phyloP scores from a whole-genome alignment of 306 rosid genomes.

The Arachis stenosperma region DNA sequence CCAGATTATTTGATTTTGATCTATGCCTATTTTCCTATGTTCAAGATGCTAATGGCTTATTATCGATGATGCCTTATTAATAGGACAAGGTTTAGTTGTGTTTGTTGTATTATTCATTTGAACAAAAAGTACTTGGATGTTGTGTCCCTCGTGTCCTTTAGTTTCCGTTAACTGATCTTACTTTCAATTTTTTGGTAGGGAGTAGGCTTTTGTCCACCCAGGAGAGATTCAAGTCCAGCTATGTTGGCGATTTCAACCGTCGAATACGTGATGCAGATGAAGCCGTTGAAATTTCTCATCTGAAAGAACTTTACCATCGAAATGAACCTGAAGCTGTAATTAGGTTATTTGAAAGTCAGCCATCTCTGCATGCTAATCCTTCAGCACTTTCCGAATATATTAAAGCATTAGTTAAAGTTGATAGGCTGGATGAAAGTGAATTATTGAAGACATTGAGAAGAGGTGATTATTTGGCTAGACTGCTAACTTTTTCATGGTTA shows the following conservation, averaged over 20 bases:
- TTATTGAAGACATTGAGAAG: constrained; percentile 73
- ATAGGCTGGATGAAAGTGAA: constrained; percentile 81
- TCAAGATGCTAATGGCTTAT: background rate
- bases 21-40: constrained; percentile 10
- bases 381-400: constrained; percentile 84
- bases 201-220: constrained; percentile 50
- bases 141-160: background rate
- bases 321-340: constrained; percentile 88
- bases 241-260: constrained; percentile 71
- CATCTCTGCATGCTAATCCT: constrained; percentile 70
- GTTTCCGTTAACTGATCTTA: constrained; percentile 17
- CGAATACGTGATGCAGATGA: constrained; percentile 76
- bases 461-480: constrained; percentile 57
- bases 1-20: background rate
- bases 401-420: constrained; percentile 79
- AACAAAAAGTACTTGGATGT: background rate
- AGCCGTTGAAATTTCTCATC: constrained; percentile 68
- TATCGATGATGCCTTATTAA: background rate
- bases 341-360: constrained; percentile 80
- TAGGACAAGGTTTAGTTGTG: background rate
- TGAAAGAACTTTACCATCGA: constrained; percentile 74
- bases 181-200: constrained; percentile 51
- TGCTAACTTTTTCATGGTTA: background rate
- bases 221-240: constrained; percentile 72
- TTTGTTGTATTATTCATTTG: background rate